Conservation (phyloP, 768 basidiomycete genomes). For the Tylopilus sp. region DNA sequence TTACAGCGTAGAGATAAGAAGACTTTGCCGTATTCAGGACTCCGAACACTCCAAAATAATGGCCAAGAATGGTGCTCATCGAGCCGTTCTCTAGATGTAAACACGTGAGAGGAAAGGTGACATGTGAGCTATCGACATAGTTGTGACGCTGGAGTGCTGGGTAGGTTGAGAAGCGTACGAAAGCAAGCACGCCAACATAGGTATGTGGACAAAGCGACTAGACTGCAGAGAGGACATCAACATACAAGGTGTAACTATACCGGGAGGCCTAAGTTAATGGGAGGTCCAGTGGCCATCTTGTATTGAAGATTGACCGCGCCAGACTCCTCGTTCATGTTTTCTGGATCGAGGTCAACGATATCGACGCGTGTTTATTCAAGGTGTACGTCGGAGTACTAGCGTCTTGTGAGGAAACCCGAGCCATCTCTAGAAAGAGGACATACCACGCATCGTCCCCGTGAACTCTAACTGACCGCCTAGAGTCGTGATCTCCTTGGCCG, state of each 20-base stretch:
- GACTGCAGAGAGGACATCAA: conserved; percentile 35
- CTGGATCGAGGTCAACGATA: conserved; percentile 95
- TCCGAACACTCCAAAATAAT: too few relatives aligned
- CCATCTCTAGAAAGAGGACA: conserved; percentile 14
- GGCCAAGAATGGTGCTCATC: too few relatives aligned
- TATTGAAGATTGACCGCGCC: conserved; percentile 61
- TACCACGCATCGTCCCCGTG: conserved; percentile 96
- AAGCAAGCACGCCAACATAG: too few relatives aligned
- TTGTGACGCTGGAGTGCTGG: too few relatives aligned
- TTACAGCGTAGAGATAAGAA: too few relatives aligned
- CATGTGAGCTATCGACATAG: too few relatives aligned
- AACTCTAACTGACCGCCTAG: conserved; percentile 49
- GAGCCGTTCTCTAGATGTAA: too few relatives aligned
- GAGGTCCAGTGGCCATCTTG: conserved; percentile 71
- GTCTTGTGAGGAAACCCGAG: not conserved
- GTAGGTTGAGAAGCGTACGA: too few relatives aligned
- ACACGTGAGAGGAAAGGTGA: too few relatives aligned
- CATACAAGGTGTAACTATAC: conserved; percentile 76
- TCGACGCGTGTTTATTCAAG: conserved; percentile 74
- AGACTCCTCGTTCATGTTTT: conserved; percentile 52
- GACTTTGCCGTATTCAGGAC: too few relatives aligned
- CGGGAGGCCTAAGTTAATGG: conserved; percentile 68
- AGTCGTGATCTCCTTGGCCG: conserved; percentile 18
- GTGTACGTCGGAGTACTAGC: conserved; percentile 82
- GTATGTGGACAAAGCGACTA: too few relatives aligned